Conservation (phyloP, 75 land plant species). For the Azolla pinnata region DNA sequence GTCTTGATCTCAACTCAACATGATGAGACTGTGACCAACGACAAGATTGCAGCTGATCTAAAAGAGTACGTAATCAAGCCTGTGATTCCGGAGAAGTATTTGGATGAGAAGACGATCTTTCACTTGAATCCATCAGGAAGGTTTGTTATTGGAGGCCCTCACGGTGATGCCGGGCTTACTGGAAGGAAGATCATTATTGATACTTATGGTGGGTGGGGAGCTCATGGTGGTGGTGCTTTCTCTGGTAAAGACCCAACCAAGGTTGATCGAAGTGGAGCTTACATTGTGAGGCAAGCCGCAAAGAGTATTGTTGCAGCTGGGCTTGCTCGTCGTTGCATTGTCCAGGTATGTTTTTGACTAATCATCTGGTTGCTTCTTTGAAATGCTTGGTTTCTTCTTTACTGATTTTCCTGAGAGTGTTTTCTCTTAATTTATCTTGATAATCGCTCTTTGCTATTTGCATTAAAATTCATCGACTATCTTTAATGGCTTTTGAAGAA, state of each 20-base stretch:
- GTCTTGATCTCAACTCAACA: conserved; percentile 65
- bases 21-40: conserved; percentile 66
- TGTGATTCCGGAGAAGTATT: conserved; percentile 47
- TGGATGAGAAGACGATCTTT: too few relatives aligned
- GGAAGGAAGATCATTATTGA: conserved; percentile 44
- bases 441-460: too few relatives aligned
- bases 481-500: too few relatives aligned
- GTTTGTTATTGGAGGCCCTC: too few relatives aligned
- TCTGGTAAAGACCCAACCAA: conserved; percentile 45
- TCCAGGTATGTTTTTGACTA: too few relatives aligned
- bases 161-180: too few relatives aligned
- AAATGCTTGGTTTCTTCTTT: too few relatives aligned
- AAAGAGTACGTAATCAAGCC: conserved; percentile 59
- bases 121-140: too few relatives aligned
- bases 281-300: conserved; percentile 52
- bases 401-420: too few relatives aligned
- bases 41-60: conserved; percentile 49
- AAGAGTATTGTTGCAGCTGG: conserved; percentile 65
- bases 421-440: too few relatives aligned
- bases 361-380: too few relatives aligned
- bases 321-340: conserved; percentile 48
- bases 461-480: too few relatives aligned
- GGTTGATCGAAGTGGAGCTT: conserved; percentile 58
- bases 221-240: conserved; percentile 46
- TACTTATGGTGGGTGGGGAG: conserved; percentile 16